These are phyloP conservation scores for Bremia lactucae DNA, from an alignment of 352 stramenopile species.

Conservation along the genomic window DNA sequence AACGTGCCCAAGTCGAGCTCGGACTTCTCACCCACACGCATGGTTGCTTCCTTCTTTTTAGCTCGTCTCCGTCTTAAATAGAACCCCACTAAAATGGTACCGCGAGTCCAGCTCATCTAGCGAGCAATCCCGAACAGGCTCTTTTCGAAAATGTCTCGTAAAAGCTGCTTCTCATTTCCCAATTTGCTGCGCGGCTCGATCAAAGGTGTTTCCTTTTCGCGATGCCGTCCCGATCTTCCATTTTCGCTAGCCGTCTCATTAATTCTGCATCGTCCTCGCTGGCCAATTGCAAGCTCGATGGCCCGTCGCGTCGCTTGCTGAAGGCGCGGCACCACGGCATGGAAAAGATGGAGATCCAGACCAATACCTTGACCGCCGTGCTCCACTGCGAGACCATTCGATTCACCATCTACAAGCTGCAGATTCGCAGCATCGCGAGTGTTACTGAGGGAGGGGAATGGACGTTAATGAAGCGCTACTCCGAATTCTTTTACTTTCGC, in stretches of 20 bases:
- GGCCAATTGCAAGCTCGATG: conserved; percentile 15
- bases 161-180: conserved; percentile 15
- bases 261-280: conserved; percentile 11
- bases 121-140: no score
- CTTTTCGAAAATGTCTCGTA: no score
- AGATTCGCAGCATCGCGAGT: conserved; percentile 33
- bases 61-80: no score
- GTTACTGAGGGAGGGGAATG: conserved; percentile 25
- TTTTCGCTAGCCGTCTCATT: conserved; percentile 5
- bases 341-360: conserved; percentile 38
- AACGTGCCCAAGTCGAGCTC: no score
- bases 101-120: no score
- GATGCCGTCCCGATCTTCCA: conserved; percentile 14
- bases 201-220: neutral
- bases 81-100: no score
- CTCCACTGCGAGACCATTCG: conserved; percentile 28
- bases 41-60: no score
- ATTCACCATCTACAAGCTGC: conserved; percentile 58
- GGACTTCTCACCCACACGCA: no score
- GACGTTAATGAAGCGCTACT: conserved; percentile 52
- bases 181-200: conserved; percentile 4
- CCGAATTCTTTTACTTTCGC: conserved; percentile 52
- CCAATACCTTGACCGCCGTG: conserved; percentile 30
- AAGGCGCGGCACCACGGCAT: conserved; percentile 40
- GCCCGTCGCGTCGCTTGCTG: conserved; percentile 25